Base-by-base conservation (phyloP, 305 asterid species). In the Stenogyne calaminthoides region DNA sequence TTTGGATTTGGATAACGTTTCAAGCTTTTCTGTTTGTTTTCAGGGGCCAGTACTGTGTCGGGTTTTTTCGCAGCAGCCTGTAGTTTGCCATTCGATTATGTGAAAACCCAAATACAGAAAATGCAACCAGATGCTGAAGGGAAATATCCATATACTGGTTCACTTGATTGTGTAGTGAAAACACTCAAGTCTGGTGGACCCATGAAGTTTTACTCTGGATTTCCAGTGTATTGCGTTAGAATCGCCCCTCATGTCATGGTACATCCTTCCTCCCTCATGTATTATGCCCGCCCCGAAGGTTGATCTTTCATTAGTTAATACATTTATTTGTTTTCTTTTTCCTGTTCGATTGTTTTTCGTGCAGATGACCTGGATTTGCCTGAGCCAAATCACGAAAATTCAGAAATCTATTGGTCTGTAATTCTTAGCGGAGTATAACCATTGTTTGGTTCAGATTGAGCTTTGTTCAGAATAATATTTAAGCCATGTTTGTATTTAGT, bases 181-280 rank as follows among this genome's bases (percentile, higher is more conserved):
- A 88, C 95, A 0, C 84, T 93, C 40, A 88, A 87, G 80, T 9
- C 84, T 11, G 91, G 90, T 32, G 96, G 93, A 9, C 92, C 93
- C 49, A 80, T 85, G 62, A 91, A 84, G 76, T 87, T 91, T 46
- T 93, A 93, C 86, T 81, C 89, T n/a, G 93, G 92, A 71, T 93
- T 89, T 61, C 98, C 95, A 14, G 91, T 89, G 4, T 91, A 93
- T 72, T 91, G 97, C 49, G 84, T 87, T 69, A 79, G 96, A 77
- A 90, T 93, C 20, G 93, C 97, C 27, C 98, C 95, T 52, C 96
- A 87, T 67, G 96, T 93, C 83, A 91, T 93, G 98, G 97, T 89
- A 71, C 64, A 12, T 7, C 27, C 22, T 72, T 16, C 54, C 47
- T 40, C 27, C 11, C 52, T 37, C 42, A 1, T 8, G 6, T 44